Percentiles rank a stretch among this genome's conserved stretches.
Conservation (phyloP, 2,329 filamentous ascomycete genomes). For the Colletotrichum sansevieriae region DNA sequence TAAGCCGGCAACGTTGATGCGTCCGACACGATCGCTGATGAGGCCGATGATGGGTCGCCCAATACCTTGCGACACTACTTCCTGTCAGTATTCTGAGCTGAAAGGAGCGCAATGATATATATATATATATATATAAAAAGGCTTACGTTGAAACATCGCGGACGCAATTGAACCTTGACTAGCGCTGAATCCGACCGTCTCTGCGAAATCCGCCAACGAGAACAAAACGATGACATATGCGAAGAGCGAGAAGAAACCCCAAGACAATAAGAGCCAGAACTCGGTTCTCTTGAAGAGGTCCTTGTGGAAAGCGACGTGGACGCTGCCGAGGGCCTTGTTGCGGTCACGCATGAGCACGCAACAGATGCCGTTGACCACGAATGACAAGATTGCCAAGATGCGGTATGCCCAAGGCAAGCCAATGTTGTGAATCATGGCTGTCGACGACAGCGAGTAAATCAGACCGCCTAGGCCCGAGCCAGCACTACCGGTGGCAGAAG, state of each 20-base stretch:
- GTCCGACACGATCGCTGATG: constrained; percentile 76
- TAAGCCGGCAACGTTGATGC: constrained; percentile 78
- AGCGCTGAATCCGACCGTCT: constrained; percentile 74
- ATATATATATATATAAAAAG: constrained; percentile 43
- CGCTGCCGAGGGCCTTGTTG: constrained; percentile 77
- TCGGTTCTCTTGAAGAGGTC: constrained; percentile 71
- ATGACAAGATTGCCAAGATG: constrained; percentile 73
- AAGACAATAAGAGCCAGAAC: constrained; percentile 74
- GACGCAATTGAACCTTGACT: constrained; percentile 78
- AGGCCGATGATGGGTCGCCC: constrained; percentile 81
- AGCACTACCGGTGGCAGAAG: constrained; percentile 76
- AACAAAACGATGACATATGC: constrained; percentile 84
- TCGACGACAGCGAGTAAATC: constrained; percentile 74
- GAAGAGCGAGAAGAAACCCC: constrained; percentile 79
- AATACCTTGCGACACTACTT: constrained; percentile 68
- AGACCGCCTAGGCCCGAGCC: constrained; percentile 83
- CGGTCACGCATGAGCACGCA: constrained; percentile 76
- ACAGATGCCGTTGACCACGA: constrained; percentile 73
- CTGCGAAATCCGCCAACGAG: constrained; percentile 79
- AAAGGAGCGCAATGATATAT: no score
- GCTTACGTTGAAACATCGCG: constrained; percentile 77
- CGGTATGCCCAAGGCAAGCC: constrained; percentile 77
- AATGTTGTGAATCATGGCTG: constrained; percentile 75
- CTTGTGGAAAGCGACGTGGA: constrained; percentile 75
- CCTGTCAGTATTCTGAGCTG: constrained; percentile 4